Conservation (phyloP, 2,329 filamentous ascomycete species). For the Colletotrichum neosansevieriae region DNA sequence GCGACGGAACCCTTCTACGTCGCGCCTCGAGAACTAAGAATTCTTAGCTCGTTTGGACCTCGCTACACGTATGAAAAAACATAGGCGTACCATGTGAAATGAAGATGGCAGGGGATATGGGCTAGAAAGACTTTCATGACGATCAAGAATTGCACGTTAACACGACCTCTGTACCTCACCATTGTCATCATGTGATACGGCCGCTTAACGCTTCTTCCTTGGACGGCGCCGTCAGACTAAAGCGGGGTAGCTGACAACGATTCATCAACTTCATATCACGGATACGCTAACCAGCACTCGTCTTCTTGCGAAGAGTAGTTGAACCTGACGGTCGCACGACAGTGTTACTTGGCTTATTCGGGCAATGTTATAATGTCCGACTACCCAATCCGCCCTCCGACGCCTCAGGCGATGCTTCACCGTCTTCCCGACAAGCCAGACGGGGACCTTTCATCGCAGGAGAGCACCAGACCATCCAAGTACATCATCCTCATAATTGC, state of each 20-base stretch:
- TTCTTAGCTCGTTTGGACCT: constrained; percentile 31
- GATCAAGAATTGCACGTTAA: too few species aligned
- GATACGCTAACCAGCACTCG: too few species aligned
- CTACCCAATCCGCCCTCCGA: neutral
- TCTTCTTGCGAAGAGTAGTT: too few species aligned
- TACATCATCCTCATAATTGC: constrained; percentile 46
- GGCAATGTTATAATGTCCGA: neutral
- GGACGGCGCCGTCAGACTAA: too few species aligned
- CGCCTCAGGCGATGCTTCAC: constrained; percentile 27
- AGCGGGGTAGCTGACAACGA: too few species aligned
- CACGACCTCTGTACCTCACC: too few species aligned
- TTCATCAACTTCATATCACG: too few species aligned
- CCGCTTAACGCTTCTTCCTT: too few species aligned
- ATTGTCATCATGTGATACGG: too few species aligned
- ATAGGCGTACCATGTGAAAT: neutral
- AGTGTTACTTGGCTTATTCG: too few species aligned
- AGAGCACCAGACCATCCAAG: constrained; percentile 41
- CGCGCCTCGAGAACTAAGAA: constrained; percentile 21
- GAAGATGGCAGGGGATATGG: neutral
- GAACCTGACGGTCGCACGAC: too few species aligned
- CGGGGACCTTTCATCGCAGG: neutral
- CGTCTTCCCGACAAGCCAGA: constrained; percentile 45
- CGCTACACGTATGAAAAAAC: constrained; percentile 25
- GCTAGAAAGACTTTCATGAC: too few species aligned
- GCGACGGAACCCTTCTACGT: constrained; percentile 36